phyloP scores from a whole-genome alignment of 768 basidiomycete genomes.

The Butyriboletus loyo region DNA sequence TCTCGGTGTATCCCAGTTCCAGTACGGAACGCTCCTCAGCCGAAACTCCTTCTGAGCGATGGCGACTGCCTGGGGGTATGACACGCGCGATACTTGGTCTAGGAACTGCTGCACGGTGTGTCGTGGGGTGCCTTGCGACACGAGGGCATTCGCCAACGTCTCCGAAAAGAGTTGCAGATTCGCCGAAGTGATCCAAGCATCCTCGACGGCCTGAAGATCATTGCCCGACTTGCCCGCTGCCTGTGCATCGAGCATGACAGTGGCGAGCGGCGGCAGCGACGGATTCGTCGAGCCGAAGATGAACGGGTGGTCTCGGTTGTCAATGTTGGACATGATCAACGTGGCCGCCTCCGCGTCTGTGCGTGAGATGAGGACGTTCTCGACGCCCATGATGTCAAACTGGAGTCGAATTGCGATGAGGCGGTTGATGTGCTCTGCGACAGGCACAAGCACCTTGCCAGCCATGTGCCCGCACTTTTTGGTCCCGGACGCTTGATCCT shows the following conservation, averaged over 20 bases:
- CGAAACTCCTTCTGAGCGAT: constrained; percentile 83
- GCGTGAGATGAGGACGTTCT: constrained; percentile 88
- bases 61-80: constrained; percentile 63
- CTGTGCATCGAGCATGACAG: constrained; percentile 83
- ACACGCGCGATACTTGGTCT: constrained; percentile 59
- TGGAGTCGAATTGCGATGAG: constrained; percentile 96
- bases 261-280: constrained; percentile 63
- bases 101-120: constrained; percentile 59
- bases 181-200: constrained; percentile 79
- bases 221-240: constrained; percentile 73
- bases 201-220: constrained; percentile 84
- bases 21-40: constrained; percentile 71
- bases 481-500: constrained; percentile 96
- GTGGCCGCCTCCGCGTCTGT: constrained; percentile 99
- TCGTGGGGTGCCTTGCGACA: constrained; percentile 51
- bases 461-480: constrained; percentile 97
- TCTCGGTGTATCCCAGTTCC: constrained; percentile 93
- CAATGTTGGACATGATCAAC: constrained; percentile 93
- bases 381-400: constrained; percentile 98
- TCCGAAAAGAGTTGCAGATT: constrained; percentile 77
- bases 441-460: constrained; percentile 94
- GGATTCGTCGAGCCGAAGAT: constrained; percentile 90
- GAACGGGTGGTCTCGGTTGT: constrained; percentile 96
- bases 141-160: constrained; percentile 64
- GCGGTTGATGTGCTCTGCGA: constrained; percentile 97